phyloP scores from a whole-genome alignment of 2,329 filamentous ascomycete species.

The Fusarium vanettenii region DNA sequence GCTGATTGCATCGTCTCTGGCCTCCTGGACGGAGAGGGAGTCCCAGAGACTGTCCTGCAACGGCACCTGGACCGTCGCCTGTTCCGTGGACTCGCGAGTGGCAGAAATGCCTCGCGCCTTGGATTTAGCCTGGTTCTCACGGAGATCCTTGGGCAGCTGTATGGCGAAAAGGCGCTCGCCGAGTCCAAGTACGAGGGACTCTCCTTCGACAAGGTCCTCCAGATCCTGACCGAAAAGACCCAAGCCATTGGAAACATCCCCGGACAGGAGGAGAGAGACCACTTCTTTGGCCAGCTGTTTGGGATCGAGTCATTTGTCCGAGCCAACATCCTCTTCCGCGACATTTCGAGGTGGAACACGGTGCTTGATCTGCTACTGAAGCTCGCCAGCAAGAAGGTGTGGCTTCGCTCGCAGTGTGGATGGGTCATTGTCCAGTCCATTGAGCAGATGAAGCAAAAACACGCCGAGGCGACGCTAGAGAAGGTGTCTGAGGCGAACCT shows the following conservation, averaged over 20 bases:
- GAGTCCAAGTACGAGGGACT: conserved; percentile 62
- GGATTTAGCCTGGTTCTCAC: conserved; percentile 92
- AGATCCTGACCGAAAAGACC: conserved; percentile 66
- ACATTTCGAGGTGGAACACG: conserved; percentile 69
- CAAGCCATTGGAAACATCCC: conserved; percentile 64
- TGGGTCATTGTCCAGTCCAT: conserved; percentile 82
- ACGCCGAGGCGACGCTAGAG: conserved; percentile 71
- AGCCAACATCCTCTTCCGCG: conserved; percentile 76
- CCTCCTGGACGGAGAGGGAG: conserved; percentile 62
- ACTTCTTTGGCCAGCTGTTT: conserved; percentile 87
- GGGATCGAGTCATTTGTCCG: conserved; percentile 88
- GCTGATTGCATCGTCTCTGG: conserved; percentile 69
- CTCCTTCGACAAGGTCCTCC: conserved; percentile 66
- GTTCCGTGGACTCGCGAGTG: conserved; percentile 89
- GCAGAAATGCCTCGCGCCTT: conserved; percentile 86
- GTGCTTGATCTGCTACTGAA: conserved; percentile 80
- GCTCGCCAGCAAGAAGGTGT: conserved; percentile 83
- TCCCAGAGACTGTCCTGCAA: conserved; percentile 64
- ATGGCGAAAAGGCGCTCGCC: conserved; percentile 61
- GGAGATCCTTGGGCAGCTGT: conserved; percentile 80
- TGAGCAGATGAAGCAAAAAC: conserved; percentile 68
- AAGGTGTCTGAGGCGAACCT: conserved; percentile 73
- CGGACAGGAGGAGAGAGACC: conserved; percentile 85
- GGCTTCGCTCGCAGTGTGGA: conserved; percentile 89
- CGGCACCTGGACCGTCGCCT: conserved; percentile 75